Conservation (phyloP, 208 protist species). For the Acanthamoeba castellanii region DNA sequence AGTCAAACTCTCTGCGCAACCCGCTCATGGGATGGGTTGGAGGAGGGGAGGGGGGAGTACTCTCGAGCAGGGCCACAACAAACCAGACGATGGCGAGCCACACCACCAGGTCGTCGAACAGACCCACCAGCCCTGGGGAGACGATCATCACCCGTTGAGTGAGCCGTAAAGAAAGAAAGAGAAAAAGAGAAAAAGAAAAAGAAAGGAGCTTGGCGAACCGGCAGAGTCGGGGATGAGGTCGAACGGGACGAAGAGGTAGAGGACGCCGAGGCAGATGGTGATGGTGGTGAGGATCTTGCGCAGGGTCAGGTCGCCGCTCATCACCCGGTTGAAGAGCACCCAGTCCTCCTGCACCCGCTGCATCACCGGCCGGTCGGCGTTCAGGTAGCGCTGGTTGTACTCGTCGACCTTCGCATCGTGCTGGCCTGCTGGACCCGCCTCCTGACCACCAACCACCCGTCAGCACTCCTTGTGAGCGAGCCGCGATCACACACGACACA, state of each 20-base stretch:
- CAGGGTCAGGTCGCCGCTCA: background rate
- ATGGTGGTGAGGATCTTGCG: constrained; percentile 32
- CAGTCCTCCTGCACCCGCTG: constrained; percentile 61
- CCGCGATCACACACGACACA: background rate
- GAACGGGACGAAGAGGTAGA: constrained; percentile 41
- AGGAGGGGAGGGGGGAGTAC: background rate
- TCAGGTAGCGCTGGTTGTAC: constrained; percentile 37
- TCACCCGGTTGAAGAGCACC: constrained; percentile 48
- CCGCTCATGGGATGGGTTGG: background rate
- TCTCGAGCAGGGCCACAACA: constrained; percentile 25
- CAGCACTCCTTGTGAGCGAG: background rate
- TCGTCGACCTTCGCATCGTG: background rate
- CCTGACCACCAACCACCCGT: background rate
- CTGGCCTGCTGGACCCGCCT: background rate
- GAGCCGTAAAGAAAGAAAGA: background rate
- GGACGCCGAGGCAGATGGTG: background rate
- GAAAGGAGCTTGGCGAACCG: background rate
- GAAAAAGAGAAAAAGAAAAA: no score
- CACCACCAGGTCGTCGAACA: constrained; percentile 21
- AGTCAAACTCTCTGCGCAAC: background rate
- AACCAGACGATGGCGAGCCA: constrained; percentile 43
- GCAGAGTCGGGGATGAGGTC: constrained; percentile 48
- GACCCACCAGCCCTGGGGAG: constrained; percentile 6
- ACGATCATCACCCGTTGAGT: background rate
- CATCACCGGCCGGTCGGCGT: background rate